phyloP scores from a whole-genome alignment of 306 rosid genomes.

The Cucurbita moschata region DNA sequence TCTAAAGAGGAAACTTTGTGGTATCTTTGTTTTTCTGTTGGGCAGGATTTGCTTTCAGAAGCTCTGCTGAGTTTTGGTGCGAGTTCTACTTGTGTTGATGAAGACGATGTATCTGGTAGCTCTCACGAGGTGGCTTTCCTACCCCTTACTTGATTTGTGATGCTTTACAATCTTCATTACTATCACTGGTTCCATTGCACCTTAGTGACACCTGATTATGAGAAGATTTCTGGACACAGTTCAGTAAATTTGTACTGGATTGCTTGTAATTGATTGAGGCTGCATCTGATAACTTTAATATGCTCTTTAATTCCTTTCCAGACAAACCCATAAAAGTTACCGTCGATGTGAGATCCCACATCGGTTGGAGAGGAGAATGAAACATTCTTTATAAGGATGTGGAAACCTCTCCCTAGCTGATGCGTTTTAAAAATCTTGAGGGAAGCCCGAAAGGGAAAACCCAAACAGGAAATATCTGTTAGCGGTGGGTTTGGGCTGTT shows the following conservation, averaged over 20 bases:
- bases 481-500: no score
- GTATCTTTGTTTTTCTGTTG: slow-evolving; percentile 16
- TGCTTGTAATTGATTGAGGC: not conserved
- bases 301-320: not conserved
- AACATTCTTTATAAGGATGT: no score
- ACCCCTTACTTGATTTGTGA: not conserved
- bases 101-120: slow-evolving; percentile 23
- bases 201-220: not conserved
- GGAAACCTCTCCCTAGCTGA: no score
- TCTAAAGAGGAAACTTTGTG: not conserved
- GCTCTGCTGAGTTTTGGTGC: slow-evolving; percentile 91
- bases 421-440: no score
- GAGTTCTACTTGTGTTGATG: slow-evolving; percentile 46
- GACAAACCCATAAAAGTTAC: not conserved
- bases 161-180: not conserved
- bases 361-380: no score
- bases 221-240: not conserved
- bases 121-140: slow-evolving; percentile 32
- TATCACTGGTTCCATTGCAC: not conserved
- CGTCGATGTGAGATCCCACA: no score
- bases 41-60: slow-evolving; percentile 64
- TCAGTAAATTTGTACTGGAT: not conserved
- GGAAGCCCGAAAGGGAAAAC: no score
- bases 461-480: no score
- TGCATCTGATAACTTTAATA: not conserved